These are phyloP conservation scores for Trifolium repens DNA, from an alignment of 306 rosid genomes.

Conservation along the genomic window DNA sequence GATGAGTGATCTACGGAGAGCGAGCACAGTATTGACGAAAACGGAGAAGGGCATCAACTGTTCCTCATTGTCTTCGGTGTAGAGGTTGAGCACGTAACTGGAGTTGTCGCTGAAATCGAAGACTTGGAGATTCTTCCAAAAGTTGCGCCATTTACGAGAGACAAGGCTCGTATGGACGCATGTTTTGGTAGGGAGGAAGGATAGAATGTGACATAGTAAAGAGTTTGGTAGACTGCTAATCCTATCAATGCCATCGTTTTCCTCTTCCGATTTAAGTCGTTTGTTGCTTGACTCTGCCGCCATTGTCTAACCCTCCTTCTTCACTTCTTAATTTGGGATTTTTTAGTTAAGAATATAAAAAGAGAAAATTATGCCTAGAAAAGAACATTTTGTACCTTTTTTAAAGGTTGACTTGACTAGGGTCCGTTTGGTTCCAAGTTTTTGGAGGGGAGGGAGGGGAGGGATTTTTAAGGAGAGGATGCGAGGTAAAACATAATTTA, in stretches of 20 bases:
- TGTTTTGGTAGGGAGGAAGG: background rate
- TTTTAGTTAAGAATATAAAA: no score
- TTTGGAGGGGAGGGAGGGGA: no score
- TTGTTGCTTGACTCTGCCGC: background rate
- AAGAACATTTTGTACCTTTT: no score
- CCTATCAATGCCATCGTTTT: background rate
- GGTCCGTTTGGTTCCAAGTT: no score
- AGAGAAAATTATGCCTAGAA: no score
- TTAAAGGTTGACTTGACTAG: no score
- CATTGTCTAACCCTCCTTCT: background rate
- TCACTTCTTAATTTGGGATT: no score
- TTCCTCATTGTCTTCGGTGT: background rate
- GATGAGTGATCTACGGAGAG: background rate
- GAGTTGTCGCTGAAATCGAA: background rate
- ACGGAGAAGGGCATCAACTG: background rate
- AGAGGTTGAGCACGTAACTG: background rate
- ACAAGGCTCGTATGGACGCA: background rate
- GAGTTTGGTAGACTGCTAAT: background rate
- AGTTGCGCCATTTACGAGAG: background rate
- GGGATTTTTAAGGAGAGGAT: no score
- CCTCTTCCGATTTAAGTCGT: background rate
- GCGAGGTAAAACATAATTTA: no score
- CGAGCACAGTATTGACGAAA: background rate
- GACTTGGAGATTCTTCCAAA: background rate
- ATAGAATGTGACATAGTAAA: background rate